A percentile compares a stretch with the other conserved stretches of the same genome.
These are phyloP conservation scores for Styphnolobium japonicum DNA, from an alignment of 306 rosid genomes.

Conservation along the genomic window DNA sequence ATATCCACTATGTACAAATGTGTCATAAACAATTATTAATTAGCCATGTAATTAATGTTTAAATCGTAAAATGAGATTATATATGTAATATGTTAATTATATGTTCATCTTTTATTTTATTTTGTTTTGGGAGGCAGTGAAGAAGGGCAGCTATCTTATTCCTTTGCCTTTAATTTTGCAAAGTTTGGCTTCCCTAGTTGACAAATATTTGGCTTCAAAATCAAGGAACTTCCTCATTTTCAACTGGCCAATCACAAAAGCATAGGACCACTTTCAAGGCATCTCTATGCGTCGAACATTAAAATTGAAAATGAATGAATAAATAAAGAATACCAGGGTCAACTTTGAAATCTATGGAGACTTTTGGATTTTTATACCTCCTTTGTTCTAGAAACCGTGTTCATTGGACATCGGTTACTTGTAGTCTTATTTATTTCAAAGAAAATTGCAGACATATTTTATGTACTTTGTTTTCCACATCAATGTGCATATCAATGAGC, in stretches of 20 bases:
- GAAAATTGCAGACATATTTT: background rate
- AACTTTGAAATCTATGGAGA: constrained; percentile 56
- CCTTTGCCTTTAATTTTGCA: constrained; percentile 20
- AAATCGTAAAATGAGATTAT: background rate
- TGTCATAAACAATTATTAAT: background rate
- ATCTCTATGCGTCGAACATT: constrained; percentile 31
- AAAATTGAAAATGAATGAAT: background rate
- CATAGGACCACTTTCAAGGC: constrained; percentile 28
- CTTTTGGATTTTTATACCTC: constrained; percentile 28
- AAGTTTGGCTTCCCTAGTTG: constrained; percentile 33
- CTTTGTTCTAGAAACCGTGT: constrained; percentile 42
- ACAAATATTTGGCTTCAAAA: constrained; percentile 46
- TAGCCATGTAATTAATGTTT: background rate
- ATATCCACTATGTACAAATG: background rate
- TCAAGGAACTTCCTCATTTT: constrained; percentile 45
- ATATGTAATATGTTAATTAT: background rate
- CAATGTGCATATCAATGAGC: constrained; percentile 7
- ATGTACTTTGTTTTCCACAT: background rate
- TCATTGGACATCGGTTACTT: constrained; percentile 38
- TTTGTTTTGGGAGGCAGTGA: background rate
- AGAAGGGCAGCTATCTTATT: background rate
- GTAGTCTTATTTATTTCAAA: constrained; percentile 1
- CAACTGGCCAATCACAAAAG: constrained; percentile 41
- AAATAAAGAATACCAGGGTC: constrained; percentile 28
- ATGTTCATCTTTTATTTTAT: background rate